Percentiles rank a stretch among this genome's conserved stretches.
phyloP scores from a whole-genome alignment of 2,329 filamentous ascomycete species.

The Chlorencoelia australis region DNA sequence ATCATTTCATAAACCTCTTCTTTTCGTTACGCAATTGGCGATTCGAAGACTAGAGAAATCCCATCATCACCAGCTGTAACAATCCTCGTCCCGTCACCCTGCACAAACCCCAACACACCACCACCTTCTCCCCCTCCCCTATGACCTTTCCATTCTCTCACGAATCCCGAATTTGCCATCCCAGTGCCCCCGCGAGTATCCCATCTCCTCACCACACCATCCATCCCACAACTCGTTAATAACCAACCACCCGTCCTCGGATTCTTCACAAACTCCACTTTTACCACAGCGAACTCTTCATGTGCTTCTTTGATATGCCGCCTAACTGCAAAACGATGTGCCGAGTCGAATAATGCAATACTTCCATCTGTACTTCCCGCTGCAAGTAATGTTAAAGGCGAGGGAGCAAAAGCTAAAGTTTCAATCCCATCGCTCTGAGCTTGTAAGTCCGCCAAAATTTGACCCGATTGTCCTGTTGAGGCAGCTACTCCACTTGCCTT shows the following conservation, averaged over 20 bases:
- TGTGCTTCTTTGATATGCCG: slow-evolving; percentile 74
- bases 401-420: slow-evolving; percentile 55
- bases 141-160: slow-evolving; percentile 88
- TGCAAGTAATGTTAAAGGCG: slow-evolving; percentile 44
- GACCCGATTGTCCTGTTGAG: slow-evolving; percentile 44
- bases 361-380: slow-evolving; percentile 62
- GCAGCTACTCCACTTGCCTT: slow-evolving; percentile 32
- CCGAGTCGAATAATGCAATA: slow-evolving; percentile 80
- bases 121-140: slow-evolving; percentile 75
- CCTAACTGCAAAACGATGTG: slow-evolving; percentile 78
- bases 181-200: slow-evolving; percentile 63
- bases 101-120: slow-evolving; percentile 84
- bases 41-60: slow-evolving; percentile 57
- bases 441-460: slow-evolving; percentile 75
- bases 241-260: slow-evolving; percentile 47
- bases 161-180: slow-evolving; percentile 56
- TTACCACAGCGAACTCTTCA: slow-evolving; percentile 82
- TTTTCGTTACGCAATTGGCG: too few relatives aligned
- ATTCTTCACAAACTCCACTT: slow-evolving; percentile 72
- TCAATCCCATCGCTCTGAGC: slow-evolving; percentile 74
- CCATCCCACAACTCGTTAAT: slow-evolving; percentile 82
- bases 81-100: slow-evolving; percentile 65
- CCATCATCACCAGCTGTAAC: slow-evolving; percentile 88
- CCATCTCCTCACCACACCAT: slow-evolving; percentile 85
- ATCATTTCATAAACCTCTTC: too few relatives aligned